A percentile compares a stretch with the other conserved stretches of the same genome.
These are phyloP conservation scores for Coemansia sp. DNA, from an alignment of 192 early-diverging fungal genomes.

Conservation along the genomic window DNA sequence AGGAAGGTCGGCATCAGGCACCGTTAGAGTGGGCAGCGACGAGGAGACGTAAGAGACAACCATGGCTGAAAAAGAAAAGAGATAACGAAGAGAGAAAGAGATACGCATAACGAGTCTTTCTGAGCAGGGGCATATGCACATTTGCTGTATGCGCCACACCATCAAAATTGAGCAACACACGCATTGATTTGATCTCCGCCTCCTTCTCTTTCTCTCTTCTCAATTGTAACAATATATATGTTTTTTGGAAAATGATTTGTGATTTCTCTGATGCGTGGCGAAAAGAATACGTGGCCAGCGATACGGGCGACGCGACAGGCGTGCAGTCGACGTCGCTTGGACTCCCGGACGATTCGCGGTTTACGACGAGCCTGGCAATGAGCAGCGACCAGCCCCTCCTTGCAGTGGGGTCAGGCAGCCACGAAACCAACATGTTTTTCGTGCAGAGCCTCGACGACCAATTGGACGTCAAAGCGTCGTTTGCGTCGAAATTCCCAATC, in stretches of 20 bases:
- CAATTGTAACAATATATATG: neutral
- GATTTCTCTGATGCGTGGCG: constrained; percentile 23
- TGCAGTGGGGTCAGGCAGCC: constrained; percentile 50
- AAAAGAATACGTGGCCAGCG: constrained; percentile 38
- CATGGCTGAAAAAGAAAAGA: too few relatives aligned
- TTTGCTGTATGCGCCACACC: too few relatives aligned
- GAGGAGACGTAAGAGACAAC: too few relatives aligned
- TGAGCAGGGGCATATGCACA: too few relatives aligned
- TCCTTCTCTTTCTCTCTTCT: neutral
- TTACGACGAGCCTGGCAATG: constrained; percentile 51
- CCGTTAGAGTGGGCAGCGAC: too few relatives aligned
- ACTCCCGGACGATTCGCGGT: constrained; percentile 44
- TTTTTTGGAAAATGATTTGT: neutral
- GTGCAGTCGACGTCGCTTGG: constrained; percentile 48
- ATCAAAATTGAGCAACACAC: too few relatives aligned
- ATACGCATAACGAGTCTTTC: too few relatives aligned
- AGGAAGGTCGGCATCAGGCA: constrained; percentile 1
- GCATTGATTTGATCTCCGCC: too few relatives aligned
- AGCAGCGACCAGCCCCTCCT: constrained; percentile 46
- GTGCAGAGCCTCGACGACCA: constrained; percentile 49
- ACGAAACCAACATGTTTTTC: constrained; percentile 55
- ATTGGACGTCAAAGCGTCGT: constrained; percentile 51
- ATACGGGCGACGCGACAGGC: constrained; percentile 35
- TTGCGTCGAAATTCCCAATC: constrained; percentile 54
- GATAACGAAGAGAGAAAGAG: too few relatives aligned